Conservation (phyloP, 257 asterid genomes). For the Solanum virginianum region DNA sequence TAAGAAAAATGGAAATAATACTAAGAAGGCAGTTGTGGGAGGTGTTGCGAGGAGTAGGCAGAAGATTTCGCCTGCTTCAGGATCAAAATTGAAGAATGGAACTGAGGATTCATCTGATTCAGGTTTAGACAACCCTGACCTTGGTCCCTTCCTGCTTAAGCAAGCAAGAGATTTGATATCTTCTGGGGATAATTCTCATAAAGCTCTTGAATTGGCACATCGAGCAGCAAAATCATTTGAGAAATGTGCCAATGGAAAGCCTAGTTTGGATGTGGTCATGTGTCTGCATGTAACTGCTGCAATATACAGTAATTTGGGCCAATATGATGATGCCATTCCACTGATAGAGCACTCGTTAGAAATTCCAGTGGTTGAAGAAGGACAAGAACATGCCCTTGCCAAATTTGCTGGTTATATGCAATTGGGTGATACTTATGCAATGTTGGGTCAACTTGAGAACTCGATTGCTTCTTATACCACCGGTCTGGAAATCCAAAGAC, state of each 20-base stretch:
- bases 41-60: slow-evolving; percentile 8
- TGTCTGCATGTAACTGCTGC: slow-evolving; percentile 86
- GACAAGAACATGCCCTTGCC: slow-evolving; percentile 88
- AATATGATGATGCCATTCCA: slow-evolving; percentile 70
- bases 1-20: slow-evolving; percentile 22
- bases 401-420: slow-evolving; percentile 95
- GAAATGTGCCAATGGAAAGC: slow-evolving; percentile 58
- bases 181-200: slow-evolving; percentile 69
- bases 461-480: slow-evolving; percentile 52
- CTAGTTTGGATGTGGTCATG: slow-evolving; percentile 71
- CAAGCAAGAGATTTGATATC: slow-evolving; percentile 86
- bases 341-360: slow-evolving; percentile 53
- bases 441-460: slow-evolving; percentile 83
- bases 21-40: slow-evolving; percentile 16
- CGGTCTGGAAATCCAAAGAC: slow-evolving; percentile 67
- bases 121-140: slow-evolving; percentile 58
- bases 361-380: slow-evolving; percentile 64
- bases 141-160: slow-evolving; percentile 78
- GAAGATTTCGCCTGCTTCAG: slow-evolving; percentile 11
- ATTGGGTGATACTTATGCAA: slow-evolving; percentile 77
- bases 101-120: slow-evolving; percentile 35
- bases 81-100: slow-evolving; percentile 38
- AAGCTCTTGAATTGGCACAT: slow-evolving; percentile 62
- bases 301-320: slow-evolving; percentile 67
- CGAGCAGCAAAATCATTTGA: slow-evolving; percentile 84